Evolutionary conservation across 2,329 filamentous ascomycete species (phyloP).

Genomic region (Cadophora sp.): DNA sequence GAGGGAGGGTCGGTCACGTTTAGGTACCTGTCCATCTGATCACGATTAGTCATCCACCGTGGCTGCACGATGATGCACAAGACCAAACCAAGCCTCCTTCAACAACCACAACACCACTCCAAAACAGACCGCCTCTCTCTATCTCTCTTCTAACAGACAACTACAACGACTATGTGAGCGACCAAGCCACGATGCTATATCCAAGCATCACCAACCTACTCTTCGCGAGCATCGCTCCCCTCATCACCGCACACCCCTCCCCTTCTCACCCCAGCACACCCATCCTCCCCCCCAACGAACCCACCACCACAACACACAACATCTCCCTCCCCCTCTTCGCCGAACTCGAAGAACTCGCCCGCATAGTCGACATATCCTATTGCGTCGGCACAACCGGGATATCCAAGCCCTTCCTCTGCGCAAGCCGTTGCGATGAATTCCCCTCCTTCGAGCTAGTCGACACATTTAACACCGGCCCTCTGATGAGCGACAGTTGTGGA

Average conservation of each 20-base stretch:
- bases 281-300: conserved; percentile 30
- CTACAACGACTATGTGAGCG: conserved; percentile 35
- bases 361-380: conserved; percentile 92
- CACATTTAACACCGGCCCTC: conserved; percentile 88
- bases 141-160: conserved; percentile 4
- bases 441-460: conserved; percentile 76
- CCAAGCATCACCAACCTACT: conserved; percentile 30
- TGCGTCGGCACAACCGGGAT: conserved; percentile 89
- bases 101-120: conserved; percentile 5
- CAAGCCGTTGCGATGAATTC: conserved; percentile 86
- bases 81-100: conserved; percentile 8
- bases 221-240: conserved; percentile 13
- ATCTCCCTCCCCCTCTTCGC: conserved; percentile 73
- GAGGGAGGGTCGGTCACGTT: too few relatives aligned
- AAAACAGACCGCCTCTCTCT: conserved; percentile 6
- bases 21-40: neutral
- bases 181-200: conserved; percentile 38
- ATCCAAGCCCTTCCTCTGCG: conserved; percentile 81
- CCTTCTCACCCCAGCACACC: conserved; percentile 18
- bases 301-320: conserved; percentile 25
- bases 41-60: neutral
- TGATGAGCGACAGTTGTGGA: conserved; percentile 90
- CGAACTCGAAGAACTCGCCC: conserved; percentile 85
- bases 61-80: conserved; percentile 18
- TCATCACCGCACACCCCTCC: neutral